phyloP scores from a whole-genome alignment of 768 basidiomycete species.

The Crepidotus variabilis region DNA sequence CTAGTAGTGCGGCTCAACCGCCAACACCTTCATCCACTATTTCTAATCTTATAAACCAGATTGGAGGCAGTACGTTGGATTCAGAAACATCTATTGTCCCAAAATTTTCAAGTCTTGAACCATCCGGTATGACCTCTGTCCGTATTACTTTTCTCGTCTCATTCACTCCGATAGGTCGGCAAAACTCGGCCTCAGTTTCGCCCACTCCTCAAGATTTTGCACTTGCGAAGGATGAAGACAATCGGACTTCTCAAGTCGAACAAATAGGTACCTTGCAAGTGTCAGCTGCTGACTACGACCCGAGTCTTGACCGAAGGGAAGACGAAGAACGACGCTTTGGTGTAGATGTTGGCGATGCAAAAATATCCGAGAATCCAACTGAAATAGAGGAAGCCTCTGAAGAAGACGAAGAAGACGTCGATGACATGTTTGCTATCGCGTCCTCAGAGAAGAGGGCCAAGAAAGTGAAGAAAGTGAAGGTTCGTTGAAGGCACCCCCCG shows the following conservation, averaged over 20 bases:
- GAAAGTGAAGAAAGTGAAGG: conserved; percentile 54
- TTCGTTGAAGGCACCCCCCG: conserved; percentile 1
- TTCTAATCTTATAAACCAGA: conserved; percentile 64
- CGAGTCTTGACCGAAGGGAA: conserved; percentile 71
- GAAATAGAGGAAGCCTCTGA: conserved; percentile 58
- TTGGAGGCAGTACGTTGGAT: conserved; percentile 34
- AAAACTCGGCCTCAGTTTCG: conserved; percentile 53
- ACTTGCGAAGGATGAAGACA: conserved; percentile 62
- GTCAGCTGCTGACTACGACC: conserved; percentile 91
- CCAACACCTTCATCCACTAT: conserved; percentile 49
- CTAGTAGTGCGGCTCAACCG: conserved; percentile 75
- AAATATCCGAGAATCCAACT: conserved; percentile 44
- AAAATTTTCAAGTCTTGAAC: conserved; percentile 10
- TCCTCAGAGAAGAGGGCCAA: conserved; percentile 48
- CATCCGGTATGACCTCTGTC: conserved; percentile 10
- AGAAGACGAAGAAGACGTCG: conserved; percentile 82
- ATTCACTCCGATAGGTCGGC: conserved; percentile 34
- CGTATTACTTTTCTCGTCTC: not conserved
- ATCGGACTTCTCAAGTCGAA: conserved; percentile 43
- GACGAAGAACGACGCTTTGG: conserved; percentile 73
- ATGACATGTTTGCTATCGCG: conserved; percentile 91
- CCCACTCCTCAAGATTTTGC: conserved; percentile 60
- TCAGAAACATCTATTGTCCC: conserved; percentile 15
- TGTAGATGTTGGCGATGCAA: conserved; percentile 30
- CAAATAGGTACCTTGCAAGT: conserved; percentile 62